A percentile compares a stretch with the other conserved stretches of the same genome.
Evolutionary conservation across 805 yeast species (phyloP).

Genomic region (Cyberlindnera nakhonratchasimensis): DNA sequence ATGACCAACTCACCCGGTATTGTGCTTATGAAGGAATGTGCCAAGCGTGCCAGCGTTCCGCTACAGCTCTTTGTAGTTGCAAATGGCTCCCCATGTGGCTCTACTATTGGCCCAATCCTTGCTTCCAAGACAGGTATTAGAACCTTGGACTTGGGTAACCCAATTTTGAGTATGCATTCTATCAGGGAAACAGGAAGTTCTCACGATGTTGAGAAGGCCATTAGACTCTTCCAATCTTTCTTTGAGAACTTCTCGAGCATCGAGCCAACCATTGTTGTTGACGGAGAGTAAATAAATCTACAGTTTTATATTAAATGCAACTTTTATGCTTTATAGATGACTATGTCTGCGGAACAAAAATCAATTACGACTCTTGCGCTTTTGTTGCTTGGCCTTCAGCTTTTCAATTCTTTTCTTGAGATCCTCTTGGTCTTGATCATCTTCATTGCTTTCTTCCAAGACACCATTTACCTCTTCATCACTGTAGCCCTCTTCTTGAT

Average conservation of each 20-base stretch:
- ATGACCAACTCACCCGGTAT: conserved; percentile 92
- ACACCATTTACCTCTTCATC: conserved; percentile 31
- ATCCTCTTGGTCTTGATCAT: conserved; percentile 24
- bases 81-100: conserved; percentile 92
- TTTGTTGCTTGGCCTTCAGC: conserved; percentile 25
- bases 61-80: conserved; percentile 89
- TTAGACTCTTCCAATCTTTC: conserved; percentile 58
- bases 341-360: background rate
- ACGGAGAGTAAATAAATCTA: conserved; percentile 17
- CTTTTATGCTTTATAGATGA: background rate
- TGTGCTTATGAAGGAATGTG: conserved; percentile 69
- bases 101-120: conserved; percentile 93
- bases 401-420: conserved; percentile 23
- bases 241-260: conserved; percentile 45
- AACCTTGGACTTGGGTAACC: conserved; percentile 87
- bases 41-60: conserved; percentile 67
- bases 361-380: conserved; percentile 17
- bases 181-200: conserved; percentile 89
- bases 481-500: conserved; percentile 33
- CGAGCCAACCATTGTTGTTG: conserved; percentile 42
- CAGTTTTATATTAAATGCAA: background rate
- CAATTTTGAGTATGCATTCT: conserved; percentile 91
- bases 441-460: conserved; percentile 14
- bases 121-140: conserved; percentile 84
- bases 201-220: conserved; percentile 62